Evolutionary conservation across 2,329 filamentous ascomycete species (phyloP).

Genomic region (Knufia petricola): DNA sequence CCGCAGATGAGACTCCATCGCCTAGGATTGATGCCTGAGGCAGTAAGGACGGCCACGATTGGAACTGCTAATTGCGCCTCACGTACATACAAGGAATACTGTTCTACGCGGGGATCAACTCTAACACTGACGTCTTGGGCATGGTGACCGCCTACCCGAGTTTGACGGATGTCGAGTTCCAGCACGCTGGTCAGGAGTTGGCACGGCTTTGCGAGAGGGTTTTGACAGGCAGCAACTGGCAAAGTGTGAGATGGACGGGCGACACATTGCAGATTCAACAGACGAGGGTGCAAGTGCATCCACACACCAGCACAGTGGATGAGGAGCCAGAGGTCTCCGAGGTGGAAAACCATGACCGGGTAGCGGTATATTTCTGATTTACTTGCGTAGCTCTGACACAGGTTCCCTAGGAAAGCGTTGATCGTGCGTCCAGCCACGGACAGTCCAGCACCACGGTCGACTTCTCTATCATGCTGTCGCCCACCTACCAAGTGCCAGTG

Average conservation of each 20-base stretch:
- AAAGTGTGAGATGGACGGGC: conserved; percentile 15
- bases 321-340: conserved; percentile 27
- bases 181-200: conserved; percentile 54
- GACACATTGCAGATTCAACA: conserved; percentile 14
- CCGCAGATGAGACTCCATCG: background rate
- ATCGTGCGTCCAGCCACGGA: conserved; percentile 24
- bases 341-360: conserved; percentile 4
- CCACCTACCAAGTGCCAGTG: conserved; percentile 64
- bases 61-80: no score
- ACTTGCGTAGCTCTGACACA: conserved; percentile 13
- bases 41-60: no score
- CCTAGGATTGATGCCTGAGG: background rate
- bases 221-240: conserved; percentile 18
- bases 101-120: background rate
- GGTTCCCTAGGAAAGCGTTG: conserved; percentile 32
- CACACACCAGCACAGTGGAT: conserved; percentile 23
- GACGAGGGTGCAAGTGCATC: conserved; percentile 6
- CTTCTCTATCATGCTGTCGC: conserved; percentile 67
- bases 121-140: no score
- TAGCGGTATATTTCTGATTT: background rate
- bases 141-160: conserved; percentile 45
- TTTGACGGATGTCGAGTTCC: conserved; percentile 53
- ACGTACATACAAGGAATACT: no score
- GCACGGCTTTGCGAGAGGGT: conserved; percentile 24
- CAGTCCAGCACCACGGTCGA: conserved; percentile 35